Evolutionary conservation across 495 filamentous ascomycete species (phyloP).

Genomic region (Aspergillus egyptiacus): DNA sequence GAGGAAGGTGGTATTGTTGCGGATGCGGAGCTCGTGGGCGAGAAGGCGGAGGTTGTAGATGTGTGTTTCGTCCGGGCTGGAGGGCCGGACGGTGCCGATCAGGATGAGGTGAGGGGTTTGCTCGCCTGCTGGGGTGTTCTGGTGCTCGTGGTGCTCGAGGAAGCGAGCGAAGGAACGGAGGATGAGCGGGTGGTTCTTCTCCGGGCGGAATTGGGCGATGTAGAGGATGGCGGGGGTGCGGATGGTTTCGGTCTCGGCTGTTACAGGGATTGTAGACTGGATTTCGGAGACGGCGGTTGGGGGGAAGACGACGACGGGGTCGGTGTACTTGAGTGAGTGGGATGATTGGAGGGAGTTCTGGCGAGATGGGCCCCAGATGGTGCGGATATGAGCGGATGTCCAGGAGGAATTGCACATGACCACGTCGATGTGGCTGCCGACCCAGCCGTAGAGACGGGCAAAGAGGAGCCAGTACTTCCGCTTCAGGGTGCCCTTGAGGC

Average conservation of each 20-base stretch:
- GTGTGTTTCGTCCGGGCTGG: conserved; percentile 68
- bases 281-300: conserved; percentile 86
- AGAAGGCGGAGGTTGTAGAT: conserved; percentile 88
- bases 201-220: conserved; percentile 94
- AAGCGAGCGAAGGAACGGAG: conserved; percentile 78
- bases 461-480: conserved; percentile 81
- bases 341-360: conserved; percentile 10
- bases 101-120: conserved; percentile 57
- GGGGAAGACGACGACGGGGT: conserved; percentile 70
- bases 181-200: conserved; percentile 89
- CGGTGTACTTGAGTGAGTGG: conserved; percentile 25
- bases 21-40: conserved; percentile 80
- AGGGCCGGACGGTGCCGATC: conserved; percentile 80
- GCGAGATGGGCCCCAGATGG: conserved; percentile 65
- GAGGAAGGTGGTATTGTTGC: conserved; percentile 76
- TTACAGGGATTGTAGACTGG: conserved; percentile 61
- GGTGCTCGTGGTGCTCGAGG: conserved; percentile 25
- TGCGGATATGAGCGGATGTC: conserved; percentile 79
- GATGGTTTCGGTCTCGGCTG: conserved; percentile 53
- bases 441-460: conserved; percentile 69
- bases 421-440: conserved; percentile 76
- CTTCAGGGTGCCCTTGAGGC: conserved; percentile 61
- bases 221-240: conserved; percentile 73
- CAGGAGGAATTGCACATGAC: conserved; percentile 97
- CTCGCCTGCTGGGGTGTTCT: not conserved